Conservation (phyloP, 2,329 filamentous ascomycete species). For the Orbilia blumenaviensis region DNA sequence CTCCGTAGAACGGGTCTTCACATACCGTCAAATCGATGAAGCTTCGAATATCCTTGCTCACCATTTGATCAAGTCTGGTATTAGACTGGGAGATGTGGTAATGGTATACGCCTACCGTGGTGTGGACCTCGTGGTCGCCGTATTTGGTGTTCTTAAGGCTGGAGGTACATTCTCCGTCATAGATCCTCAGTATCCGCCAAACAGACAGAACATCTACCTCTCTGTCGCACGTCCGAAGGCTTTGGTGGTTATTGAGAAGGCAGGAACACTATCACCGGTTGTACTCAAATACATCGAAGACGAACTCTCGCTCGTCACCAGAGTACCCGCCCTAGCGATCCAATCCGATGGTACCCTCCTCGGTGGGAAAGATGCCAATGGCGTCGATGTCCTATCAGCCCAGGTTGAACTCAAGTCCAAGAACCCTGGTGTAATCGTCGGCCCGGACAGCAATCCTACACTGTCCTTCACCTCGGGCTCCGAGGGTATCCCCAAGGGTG, state of each 20-base stretch:
- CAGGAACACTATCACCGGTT: constrained; percentile 67
- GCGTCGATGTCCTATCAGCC: constrained; percentile 72
- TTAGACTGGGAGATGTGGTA: constrained; percentile 83
- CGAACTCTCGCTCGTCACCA: constrained; percentile 75
- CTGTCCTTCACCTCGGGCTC: constrained; percentile 77
- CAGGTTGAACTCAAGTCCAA: constrained; percentile 66
- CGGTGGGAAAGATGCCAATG: constrained; percentile 72
- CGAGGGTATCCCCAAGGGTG: constrained; percentile 85
- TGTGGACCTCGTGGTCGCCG: constrained; percentile 78
- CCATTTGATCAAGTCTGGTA: constrained; percentile 77
- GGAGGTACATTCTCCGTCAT: constrained; percentile 74
- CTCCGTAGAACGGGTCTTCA: constrained; percentile 72
- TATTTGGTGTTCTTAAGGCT: constrained; percentile 76
- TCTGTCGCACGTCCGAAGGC: constrained; percentile 79
- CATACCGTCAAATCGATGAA: constrained; percentile 86
- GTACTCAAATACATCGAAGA: constrained; percentile 75
- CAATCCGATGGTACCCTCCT: constrained; percentile 74
- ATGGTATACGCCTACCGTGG: constrained; percentile 89
- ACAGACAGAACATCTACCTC: constrained; percentile 82
- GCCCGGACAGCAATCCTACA: constrained; percentile 83
- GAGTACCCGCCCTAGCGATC: constrained; percentile 78
- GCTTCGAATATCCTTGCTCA: constrained; percentile 82
- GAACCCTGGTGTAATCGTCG: constrained; percentile 77
- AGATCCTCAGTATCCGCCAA: constrained; percentile 83
- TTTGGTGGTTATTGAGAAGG: constrained; percentile 77